Conservation (phyloP, 495 filamentous ascomycete species). For the Talaromyces stipitatus region DNA sequence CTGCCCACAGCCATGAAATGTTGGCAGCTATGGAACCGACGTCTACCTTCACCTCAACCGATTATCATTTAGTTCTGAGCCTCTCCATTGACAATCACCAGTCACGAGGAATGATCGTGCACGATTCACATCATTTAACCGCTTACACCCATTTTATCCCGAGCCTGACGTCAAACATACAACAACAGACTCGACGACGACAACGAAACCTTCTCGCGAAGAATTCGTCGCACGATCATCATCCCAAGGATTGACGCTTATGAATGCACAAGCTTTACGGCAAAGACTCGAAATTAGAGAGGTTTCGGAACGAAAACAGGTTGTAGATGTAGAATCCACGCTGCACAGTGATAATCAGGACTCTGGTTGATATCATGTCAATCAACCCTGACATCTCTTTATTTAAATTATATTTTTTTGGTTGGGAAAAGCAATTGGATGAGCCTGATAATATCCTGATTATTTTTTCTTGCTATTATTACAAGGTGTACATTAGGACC, state of each 20-base stretch:
- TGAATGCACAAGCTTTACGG: slow-evolving; percentile 50
- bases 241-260: slow-evolving; percentile 83
- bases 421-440: not conserved
- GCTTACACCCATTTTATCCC: slow-evolving; percentile 34
- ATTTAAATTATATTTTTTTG: not conserved
- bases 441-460: not conserved
- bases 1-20: too few relatives aligned
- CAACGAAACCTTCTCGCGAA: slow-evolving; percentile 4
- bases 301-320: slow-evolving; percentile 77
- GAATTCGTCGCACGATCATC: slow-evolving; percentile 11
- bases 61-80: slow-evolving; percentile 89
- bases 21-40: slow-evolving; percentile 98
- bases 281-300: slow-evolving; percentile 52
- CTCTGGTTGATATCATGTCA: not conserved
- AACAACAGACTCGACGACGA: not conserved
- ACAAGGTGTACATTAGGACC: not conserved
- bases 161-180: slow-evolving; percentile 24
- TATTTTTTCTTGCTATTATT: not conserved
- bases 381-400: not conserved
- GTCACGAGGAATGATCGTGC: slow-evolving; percentile 75
- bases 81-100: slow-evolving; percentile 96
- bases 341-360: not conserved
- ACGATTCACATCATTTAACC: slow-evolving; percentile 38
- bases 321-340: slow-evolving; percentile 52
- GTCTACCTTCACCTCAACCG: slow-evolving; percentile 97